phyloP scores from a whole-genome alignment of 1,284 basidiomycete genomes.

The Mycena citricolor region DNA sequence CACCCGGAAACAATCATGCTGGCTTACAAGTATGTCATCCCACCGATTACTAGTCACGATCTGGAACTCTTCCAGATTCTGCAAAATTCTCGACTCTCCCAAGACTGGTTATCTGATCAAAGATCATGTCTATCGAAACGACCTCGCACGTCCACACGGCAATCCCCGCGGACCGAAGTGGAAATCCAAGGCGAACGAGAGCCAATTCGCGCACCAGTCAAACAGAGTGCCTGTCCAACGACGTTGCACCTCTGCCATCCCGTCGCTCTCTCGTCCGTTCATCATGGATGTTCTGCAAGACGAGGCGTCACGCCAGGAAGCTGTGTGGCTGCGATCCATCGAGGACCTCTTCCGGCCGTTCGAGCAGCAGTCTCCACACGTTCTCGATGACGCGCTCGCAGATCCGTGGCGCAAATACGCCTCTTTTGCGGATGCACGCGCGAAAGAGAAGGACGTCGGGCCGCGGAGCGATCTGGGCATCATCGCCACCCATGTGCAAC shows the following conservation, averaged over 20 bases:
- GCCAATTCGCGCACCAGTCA: neutral
- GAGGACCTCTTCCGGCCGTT: conserved; percentile 16
- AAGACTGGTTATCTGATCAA: conserved; percentile 19
- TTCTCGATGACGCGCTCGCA: conserved; percentile 31
- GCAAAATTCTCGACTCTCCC: conserved; percentile 20
- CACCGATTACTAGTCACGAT: neutral
- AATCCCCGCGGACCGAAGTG: conserved; percentile 18
- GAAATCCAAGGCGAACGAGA: conserved; percentile 7
- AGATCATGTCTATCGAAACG: neutral
- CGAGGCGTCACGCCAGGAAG: conserved; percentile 5
- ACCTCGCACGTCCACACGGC: neutral
- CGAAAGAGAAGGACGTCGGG: conserved; percentile 10
- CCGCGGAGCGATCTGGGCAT: conserved; percentile 27
- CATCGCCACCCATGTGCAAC: conserved; percentile 32
- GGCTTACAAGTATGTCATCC: conserved; percentile 22
- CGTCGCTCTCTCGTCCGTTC: conserved; percentile 9
- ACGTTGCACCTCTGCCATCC: neutral
- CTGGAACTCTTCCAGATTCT: conserved; percentile 12
- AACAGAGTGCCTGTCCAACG: conserved; percentile 6
- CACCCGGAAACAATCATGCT: conserved; percentile 15
- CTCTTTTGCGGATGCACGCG: conserved; percentile 1
- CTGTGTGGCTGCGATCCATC: conserved; percentile 11
- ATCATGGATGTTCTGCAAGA: conserved; percentile 25
- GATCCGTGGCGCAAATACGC: conserved; percentile 32
- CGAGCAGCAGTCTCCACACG: conserved; percentile 27